These are phyloP conservation scores for Rhypophila decipiens DNA, from an alignment of 495 filamentous ascomycete genomes.

Conservation along the genomic window DNA sequence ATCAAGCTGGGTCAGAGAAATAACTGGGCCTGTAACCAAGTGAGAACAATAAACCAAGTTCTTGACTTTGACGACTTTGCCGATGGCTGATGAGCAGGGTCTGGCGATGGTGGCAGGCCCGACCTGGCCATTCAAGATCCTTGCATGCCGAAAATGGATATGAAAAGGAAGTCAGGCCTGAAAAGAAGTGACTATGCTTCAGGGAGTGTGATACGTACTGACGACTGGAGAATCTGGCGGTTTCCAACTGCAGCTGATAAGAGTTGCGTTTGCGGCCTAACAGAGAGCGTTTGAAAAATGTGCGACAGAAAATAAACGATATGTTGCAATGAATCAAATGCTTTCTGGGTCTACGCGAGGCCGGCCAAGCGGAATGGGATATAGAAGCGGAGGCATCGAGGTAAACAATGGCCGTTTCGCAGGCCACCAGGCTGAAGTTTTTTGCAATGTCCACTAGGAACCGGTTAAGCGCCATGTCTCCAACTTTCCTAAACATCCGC, in stretches of 20 bases:
- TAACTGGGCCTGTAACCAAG: no score
- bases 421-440: conserved; percentile 13
- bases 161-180: not conserved
- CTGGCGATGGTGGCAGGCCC: not conserved
- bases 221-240: not conserved
- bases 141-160: conserved; percentile 6
- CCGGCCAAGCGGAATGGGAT: conserved; percentile 8
- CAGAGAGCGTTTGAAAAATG: conserved; percentile 19
- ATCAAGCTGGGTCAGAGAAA: conserved; percentile 6
- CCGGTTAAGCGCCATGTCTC: conserved; percentile 8
- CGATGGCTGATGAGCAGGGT: not conserved
- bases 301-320: conserved; percentile 3
- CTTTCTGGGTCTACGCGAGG: conserved; percentile 4
- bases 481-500: not conserved
- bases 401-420: conserved; percentile 16
- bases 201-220: no score
- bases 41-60: no score
- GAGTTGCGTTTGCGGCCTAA: not conserved
- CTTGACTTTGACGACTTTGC: no score
- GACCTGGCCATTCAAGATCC: not conserved
- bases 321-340: conserved; percentile 16
- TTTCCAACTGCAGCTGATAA: not conserved
- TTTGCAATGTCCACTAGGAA: conserved; percentile 6
- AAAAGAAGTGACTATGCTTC: not conserved
- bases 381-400: not conserved